These are phyloP conservation scores for Eragrostis tef DNA, from an alignment of 202 grass and related monocot genomes.

Conservation along the genomic window DNA sequence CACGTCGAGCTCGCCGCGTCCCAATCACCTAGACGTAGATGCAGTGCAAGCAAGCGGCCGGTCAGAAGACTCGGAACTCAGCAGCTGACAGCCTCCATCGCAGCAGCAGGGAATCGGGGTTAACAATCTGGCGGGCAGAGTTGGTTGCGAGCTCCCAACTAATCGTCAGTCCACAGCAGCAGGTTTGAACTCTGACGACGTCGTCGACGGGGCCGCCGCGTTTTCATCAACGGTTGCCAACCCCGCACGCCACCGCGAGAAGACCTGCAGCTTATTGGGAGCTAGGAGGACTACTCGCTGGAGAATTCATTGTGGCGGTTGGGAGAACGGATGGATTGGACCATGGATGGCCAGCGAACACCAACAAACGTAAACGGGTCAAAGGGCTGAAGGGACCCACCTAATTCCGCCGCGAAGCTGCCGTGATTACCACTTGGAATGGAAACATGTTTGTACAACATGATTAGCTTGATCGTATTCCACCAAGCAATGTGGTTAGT, in stretches of 20 bases:
- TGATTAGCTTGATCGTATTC: too few species aligned
- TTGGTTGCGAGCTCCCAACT: slow-evolving; percentile 45
- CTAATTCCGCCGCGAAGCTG: neutral
- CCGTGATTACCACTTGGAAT: neutral
- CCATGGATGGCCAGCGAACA: slow-evolving; percentile 45
- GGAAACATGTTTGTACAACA: neutral
- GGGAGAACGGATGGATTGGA: slow-evolving; percentile 20
- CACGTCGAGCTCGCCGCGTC: neutral
- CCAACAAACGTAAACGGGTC: slow-evolving; percentile 35
- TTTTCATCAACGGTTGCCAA: slow-evolving; percentile 23
- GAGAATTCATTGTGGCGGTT: slow-evolving; percentile 42
- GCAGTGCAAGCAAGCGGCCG: neutral
- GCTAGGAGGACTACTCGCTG: neutral
- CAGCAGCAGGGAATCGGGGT: neutral
- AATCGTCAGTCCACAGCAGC: neutral
- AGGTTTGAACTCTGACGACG: neutral
- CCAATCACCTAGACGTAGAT: neutral
- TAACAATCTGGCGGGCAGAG: neutral
- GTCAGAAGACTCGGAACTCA: neutral
- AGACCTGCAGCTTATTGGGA: neutral
- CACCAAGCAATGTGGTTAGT: too few species aligned
- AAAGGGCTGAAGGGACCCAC: slow-evolving; percentile 20
- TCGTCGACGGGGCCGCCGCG: neutral
- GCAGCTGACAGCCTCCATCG: neutral
- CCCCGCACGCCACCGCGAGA: slow-evolving; percentile 7